Base-by-base conservation (phyloP, 1,139 yeast species). In the Candida smagusa region DNA sequence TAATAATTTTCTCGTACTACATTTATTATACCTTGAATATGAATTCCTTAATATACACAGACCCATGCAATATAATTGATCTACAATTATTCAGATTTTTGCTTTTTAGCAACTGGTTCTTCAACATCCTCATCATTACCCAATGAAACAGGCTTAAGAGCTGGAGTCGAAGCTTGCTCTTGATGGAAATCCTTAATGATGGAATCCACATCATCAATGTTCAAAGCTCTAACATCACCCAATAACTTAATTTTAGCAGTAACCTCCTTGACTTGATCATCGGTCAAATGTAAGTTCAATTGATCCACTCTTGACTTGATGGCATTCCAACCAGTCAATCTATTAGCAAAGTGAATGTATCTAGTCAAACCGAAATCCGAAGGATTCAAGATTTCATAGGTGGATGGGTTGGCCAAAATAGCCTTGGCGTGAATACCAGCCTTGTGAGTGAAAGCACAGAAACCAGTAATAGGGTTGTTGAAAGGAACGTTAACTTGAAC, bases 391-490 rank as follows among this genome's bases (percentile, higher is more conserved):
- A 92, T 92, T 74, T 92, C 98, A 64, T 92, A 92, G 28, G 97
- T 92, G 30, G 96, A 88, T 48, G 98, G 98, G 71, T 92, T 92
- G 45, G 98, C 98, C 54, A 92, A 79, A 55, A 92, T 92, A 42
- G 97, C 97, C 77, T 92, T 92, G 57, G 98, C 97, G 63, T 92
- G 98, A 58, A 92, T 90, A 72, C 98, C 98, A 40, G 98, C 98
- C 77, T 92, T 92, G 76, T 92, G 98, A 40, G 98, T 92, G 72
- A 92, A 92, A 38, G 98, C 98, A 74, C 97, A 92, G 83, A 92
- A 92, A 39, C 98, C 98, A 35, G 98, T 92, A 63, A 92, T 89
- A 53, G 97, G 97, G 73, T 92, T 92, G 79, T 92, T 92, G 77
- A 92, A 92, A 45, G 98, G 98, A 58, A 92, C 81, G 66, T 90